phyloP scores from a whole-genome alignment of 768 basidiomycete species.

The Mycena vitilis region DNA sequence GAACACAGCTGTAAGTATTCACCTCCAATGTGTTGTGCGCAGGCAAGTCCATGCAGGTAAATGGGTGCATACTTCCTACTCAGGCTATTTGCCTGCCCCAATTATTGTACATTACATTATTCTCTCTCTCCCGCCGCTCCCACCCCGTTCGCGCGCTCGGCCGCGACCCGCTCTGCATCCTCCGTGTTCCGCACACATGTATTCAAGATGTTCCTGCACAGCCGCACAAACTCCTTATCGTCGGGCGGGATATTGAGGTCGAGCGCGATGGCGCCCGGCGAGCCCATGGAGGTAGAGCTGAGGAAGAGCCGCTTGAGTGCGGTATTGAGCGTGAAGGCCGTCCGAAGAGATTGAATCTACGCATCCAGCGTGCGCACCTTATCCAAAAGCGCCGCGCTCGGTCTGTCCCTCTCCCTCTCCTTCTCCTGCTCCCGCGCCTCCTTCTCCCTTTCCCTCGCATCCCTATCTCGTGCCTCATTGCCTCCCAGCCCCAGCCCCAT shows the following conservation, averaged over 20 bases:
- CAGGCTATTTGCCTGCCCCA: too few relatives aligned
- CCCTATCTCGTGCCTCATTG: not conserved
- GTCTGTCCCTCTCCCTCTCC: constrained; percentile 55
- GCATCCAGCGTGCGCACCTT: constrained; percentile 92
- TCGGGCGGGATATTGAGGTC: constrained; percentile 93
- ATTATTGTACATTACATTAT: too few relatives aligned
- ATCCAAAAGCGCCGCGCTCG: constrained; percentile 83
- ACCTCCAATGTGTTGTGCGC: too few relatives aligned
- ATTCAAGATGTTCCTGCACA: constrained; percentile 91
- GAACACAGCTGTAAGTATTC: too few relatives aligned
- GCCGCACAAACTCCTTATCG: constrained; percentile 83
- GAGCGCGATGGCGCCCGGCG: constrained; percentile 90
- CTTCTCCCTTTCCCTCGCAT: not conserved
- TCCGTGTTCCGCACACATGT: constrained; percentile 95
- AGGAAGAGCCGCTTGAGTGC: constrained; percentile 94
- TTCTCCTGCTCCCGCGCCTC: constrained; percentile 7
- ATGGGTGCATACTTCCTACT: too few relatives aligned
- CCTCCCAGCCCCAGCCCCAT: constrained; percentile 14
- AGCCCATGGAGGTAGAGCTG: constrained; percentile 82
- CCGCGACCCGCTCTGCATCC: constrained; percentile 66
- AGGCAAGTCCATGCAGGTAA: too few relatives aligned
- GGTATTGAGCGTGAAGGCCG: constrained; percentile 92
- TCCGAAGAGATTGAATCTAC: constrained; percentile 87
- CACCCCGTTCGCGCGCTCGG: constrained; percentile 12
- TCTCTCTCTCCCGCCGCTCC: constrained; percentile 7